phyloP scores from a whole-genome alignment of 306 rosid genomes.

The Vicia faba region DNA sequence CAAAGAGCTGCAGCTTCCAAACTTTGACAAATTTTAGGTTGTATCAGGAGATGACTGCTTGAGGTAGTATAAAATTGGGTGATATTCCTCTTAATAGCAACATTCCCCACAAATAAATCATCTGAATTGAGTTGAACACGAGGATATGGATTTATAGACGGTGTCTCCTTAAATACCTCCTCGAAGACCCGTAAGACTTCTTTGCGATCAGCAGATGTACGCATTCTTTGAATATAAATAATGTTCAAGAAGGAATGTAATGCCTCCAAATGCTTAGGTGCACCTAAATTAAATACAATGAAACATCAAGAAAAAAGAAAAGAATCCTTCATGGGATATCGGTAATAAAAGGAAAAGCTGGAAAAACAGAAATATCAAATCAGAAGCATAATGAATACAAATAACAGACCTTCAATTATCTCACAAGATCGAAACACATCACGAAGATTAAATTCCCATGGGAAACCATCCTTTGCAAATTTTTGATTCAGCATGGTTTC shows the following conservation, averaged over 20 bases:
- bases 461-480: constrained; percentile 86
- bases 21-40: constrained; percentile 75
- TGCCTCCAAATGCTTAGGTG: constrained; percentile 46
- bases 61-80: constrained; percentile 45
- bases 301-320: constrained; percentile 28
- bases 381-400: constrained; percentile 5
- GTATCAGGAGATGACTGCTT: constrained; percentile 52
- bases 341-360: background rate
- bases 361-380: constrained; percentile 9
- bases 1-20: constrained; percentile 89
- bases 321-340: background rate
- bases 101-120: constrained; percentile 65
- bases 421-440: constrained; percentile 92
- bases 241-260: constrained; percentile 68
- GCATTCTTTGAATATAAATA: constrained; percentile 91
- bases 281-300: constrained; percentile 48
- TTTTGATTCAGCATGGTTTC: constrained; percentile 67
- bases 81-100: constrained; percentile 57
- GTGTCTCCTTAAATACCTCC: constrained; percentile 60
- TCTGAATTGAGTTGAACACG: constrained; percentile 58
- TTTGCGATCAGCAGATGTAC: constrained; percentile 74
- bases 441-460: constrained; percentile 98
- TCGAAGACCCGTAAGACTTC: constrained; percentile 68
- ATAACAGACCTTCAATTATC: constrained; percentile 67
- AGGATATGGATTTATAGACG: constrained; percentile 75